phyloP scores from a whole-genome alignment of 208 protist species.

The Trypanosoma cruzi region DNA sequence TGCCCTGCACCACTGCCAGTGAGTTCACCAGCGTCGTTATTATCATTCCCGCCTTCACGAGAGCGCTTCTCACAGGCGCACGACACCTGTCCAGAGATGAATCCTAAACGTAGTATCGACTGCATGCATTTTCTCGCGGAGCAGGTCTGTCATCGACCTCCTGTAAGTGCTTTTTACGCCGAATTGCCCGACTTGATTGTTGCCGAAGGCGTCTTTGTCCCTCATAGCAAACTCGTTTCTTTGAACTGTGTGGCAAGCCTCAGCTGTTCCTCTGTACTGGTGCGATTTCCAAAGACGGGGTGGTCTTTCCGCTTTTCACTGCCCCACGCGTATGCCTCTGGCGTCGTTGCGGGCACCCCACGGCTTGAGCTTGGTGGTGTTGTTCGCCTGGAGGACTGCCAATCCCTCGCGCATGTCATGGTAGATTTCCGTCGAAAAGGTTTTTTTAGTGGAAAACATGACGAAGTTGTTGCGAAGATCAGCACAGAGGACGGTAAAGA shows the following conservation, averaged over 20 bases:
- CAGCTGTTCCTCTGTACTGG: constrained; percentile 11
- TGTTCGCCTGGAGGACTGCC: constrained; percentile 16
- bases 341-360: constrained; percentile 19
- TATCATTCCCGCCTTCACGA: background rate
- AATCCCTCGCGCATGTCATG: constrained; percentile 1
- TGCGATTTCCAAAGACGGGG: constrained; percentile 17
- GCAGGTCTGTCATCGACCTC: constrained; percentile 39
- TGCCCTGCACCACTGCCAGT: constrained; percentile 24
- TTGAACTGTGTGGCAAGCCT: constrained; percentile 27
- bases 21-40: too few species aligned
- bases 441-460: constrained; percentile 24
- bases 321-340: constrained; percentile 20
- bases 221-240: constrained; percentile 21
- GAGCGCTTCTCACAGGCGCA: background rate
- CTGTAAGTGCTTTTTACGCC: constrained; percentile 32
- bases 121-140: constrained; percentile 30
- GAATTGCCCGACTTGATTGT: constrained; percentile 18
- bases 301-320: constrained; percentile 14
- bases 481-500: constrained; percentile 10
- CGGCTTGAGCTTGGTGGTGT: constrained; percentile 28
- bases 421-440: constrained; percentile 29
- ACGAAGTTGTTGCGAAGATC: constrained; percentile 23
- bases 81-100: background rate
- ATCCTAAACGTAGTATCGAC: background rate
- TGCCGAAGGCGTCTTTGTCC: constrained; percentile 17